Conservation (phyloP, 495 filamentous ascomycete genomes). For the Patellaria atrata region DNA sequence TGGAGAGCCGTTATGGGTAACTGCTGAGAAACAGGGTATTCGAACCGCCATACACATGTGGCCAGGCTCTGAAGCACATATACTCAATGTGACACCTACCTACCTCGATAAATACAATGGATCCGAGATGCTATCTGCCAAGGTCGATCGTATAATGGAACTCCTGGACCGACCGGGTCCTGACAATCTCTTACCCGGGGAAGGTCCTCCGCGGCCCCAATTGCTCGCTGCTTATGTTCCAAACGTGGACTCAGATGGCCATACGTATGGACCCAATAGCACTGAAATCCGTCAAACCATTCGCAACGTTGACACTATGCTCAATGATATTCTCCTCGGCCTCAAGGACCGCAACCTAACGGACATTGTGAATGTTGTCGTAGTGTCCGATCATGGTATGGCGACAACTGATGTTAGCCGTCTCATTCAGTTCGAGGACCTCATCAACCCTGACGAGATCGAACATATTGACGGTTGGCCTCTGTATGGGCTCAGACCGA, state of each 20-base stretch:
- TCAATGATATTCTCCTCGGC: slow-evolving; percentile 58
- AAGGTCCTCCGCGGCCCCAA: slow-evolving; percentile 49
- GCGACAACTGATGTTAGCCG: slow-evolving; percentile 70
- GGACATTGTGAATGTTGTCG: slow-evolving; percentile 79
- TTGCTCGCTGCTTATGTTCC: slow-evolving; percentile 91
- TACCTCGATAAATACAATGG: slow-evolving; percentile 76
- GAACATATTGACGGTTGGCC: slow-evolving; percentile 93
- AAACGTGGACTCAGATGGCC: slow-evolving; percentile 73
- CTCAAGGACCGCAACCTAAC: slow-evolving; percentile 73
- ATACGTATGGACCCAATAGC: slow-evolving; percentile 83
- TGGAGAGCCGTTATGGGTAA: slow-evolving; percentile 86
- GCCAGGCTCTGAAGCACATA: slow-evolving; percentile 83
- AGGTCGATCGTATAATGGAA: slow-evolving; percentile 61
- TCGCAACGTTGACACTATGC: slow-evolving; percentile 58
- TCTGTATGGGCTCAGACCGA: slow-evolving; percentile 70
- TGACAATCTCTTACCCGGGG: slow-evolving; percentile 30
- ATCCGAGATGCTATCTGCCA: slow-evolving; percentile 53
- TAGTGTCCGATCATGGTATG: slow-evolving; percentile 99
- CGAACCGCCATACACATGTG: slow-evolving; percentile 90
- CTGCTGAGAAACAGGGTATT: slow-evolving; percentile 66
- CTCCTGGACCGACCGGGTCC: slow-evolving; percentile 68
- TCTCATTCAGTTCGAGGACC: slow-evolving; percentile 85
- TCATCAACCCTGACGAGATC: slow-evolving; percentile 58
- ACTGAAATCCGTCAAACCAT: slow-evolving; percentile 74
- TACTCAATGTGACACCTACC: slow-evolving; percentile 49